A percentile compares a stretch with the other conserved stretches of the same genome.
Evolutionary conservation across 2,329 filamentous ascomycete species (phyloP).

Genomic region (Fusarium chuoi): DNA sequence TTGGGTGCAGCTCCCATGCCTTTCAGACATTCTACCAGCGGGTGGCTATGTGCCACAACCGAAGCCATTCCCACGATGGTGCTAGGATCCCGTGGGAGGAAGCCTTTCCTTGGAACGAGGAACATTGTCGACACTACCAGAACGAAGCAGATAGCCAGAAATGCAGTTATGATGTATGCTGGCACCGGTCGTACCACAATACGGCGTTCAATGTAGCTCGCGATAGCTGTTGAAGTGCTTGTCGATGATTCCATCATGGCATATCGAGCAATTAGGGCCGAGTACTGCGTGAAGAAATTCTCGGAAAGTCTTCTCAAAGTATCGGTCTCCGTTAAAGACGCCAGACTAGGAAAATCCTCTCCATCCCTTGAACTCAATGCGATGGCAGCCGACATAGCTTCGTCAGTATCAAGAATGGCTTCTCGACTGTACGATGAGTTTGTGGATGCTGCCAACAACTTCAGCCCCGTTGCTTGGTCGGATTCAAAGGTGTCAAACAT

Average conservation of each 20-base stretch:
- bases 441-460: slow-evolving; percentile 3
- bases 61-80: slow-evolving; percentile 50
- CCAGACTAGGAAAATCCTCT: slow-evolving; percentile 30
- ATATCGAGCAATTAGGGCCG: slow-evolving; percentile 48
- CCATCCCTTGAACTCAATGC: slow-evolving; percentile 40
- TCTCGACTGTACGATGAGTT: slow-evolving; percentile 36
- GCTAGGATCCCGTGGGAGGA: slow-evolving; percentile 50
- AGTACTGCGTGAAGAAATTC: slow-evolving; percentile 50
- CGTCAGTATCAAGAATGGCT: slow-evolving; percentile 45
- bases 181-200: slow-evolving; percentile 46
- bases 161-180: slow-evolving; percentile 46
- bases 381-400: slow-evolving; percentile 49
- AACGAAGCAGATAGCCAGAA: slow-evolving; percentile 44
- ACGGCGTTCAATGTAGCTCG: slow-evolving; percentile 44
- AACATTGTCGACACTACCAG: slow-evolving; percentile 34
- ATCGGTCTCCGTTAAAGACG: slow-evolving; percentile 38
- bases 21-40: slow-evolving; percentile 49
- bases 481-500: slow-evolving; percentile 36
- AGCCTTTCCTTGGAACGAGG: slow-evolving; percentile 44
- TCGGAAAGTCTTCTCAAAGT: slow-evolving; percentile 42
- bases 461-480: background rate
- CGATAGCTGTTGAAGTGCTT: slow-evolving; percentile 35
- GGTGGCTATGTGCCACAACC: slow-evolving; percentile 50
- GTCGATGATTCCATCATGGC: slow-evolving; percentile 44
- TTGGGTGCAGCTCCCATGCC: slow-evolving; percentile 49